Evolutionary conservation across 805 yeast species (phyloP).

Genomic region (Wickerhamiella azyma): DNA sequence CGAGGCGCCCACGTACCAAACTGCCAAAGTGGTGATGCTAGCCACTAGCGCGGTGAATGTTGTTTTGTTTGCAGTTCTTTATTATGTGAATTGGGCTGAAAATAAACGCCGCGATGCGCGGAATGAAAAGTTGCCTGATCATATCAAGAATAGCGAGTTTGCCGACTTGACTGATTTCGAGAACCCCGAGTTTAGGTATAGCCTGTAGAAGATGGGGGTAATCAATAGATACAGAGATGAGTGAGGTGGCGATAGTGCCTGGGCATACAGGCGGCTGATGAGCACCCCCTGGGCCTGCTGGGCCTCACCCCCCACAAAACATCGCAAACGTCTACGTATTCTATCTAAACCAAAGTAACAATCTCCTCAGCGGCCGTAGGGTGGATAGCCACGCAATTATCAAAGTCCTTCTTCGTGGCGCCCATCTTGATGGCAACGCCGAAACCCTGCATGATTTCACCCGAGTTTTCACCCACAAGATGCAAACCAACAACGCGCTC

Average conservation of each 20-base stretch:
- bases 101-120: slow-evolving; percentile 29
- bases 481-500: slow-evolving; percentile 95
- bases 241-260: too few relatives aligned
- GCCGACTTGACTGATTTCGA: slow-evolving; percentile 41
- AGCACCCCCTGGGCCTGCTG: too few relatives aligned
- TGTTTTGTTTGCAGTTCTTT: slow-evolving; percentile 26
- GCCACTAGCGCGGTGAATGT: slow-evolving; percentile 36
- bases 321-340: too few relatives aligned
- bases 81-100: slow-evolving; percentile 24
- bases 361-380: slow-evolving; percentile 98
- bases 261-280: too few relatives aligned
- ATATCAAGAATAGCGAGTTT: slow-evolving; percentile 30
- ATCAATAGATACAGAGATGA: too few relatives aligned
- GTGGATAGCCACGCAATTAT: slow-evolving; percentile 92
- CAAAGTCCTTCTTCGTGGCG: slow-evolving; percentile 93
- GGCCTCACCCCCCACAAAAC: too few relatives aligned
- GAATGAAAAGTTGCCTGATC: slow-evolving; percentile 12
- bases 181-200: slow-evolving; percentile 40
- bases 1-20: slow-evolving; percentile 46
- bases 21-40: slow-evolving; percentile 43
- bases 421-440: slow-evolving; percentile 99
- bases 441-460: slow-evolving; percentile 94
- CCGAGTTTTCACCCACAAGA: slow-evolving; percentile 76
- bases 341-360: slow-evolving; percentile 53
- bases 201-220: slow-evolving; percentile 20